A percentile compares a stretch with the other conserved stretches of the same genome.
Evolutionary conservation across 768 basidiomycete genomes (phyloP).

Genomic region (Boletus reticulatus): DNA sequence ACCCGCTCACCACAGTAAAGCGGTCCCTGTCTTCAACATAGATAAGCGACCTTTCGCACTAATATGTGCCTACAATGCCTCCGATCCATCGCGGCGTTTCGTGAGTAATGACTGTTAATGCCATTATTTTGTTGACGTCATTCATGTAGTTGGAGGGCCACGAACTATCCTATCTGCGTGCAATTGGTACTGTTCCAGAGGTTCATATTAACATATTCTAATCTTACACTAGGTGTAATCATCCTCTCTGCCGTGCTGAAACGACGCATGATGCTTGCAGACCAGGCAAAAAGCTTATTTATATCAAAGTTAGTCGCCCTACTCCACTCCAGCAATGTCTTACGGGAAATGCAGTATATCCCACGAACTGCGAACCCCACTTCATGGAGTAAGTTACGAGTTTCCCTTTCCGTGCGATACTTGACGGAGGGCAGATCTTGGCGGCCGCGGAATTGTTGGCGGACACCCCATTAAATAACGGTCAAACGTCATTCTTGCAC

Average conservation of each 20-base stretch:
- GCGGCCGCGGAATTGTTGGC: slow-evolving; percentile 90
- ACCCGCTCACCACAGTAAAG: slow-evolving; percentile 36
- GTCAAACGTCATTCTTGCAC: slow-evolving; percentile 83
- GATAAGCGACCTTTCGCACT: slow-evolving; percentile 91
- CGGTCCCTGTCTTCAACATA: slow-evolving; percentile 90
- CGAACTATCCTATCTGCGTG: slow-evolving; percentile 87
- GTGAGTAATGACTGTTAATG: slow-evolving; percentile 39
- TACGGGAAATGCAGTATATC: slow-evolving; percentile 60
- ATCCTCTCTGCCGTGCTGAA: slow-evolving; percentile 92
- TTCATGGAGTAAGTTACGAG: slow-evolving; percentile 69
- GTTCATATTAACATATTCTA: neutral
- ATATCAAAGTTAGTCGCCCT: slow-evolving; percentile 72
- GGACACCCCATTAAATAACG: slow-evolving; percentile 78
- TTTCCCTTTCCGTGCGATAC: neutral
- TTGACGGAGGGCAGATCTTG: slow-evolving; percentile 54
- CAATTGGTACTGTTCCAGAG: slow-evolving; percentile 57
- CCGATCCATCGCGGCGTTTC: slow-evolving; percentile 76
- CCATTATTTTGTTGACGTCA: slow-evolving; percentile 5
- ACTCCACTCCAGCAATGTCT: slow-evolving; percentile 2
- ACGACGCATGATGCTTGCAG: slow-evolving; percentile 88
- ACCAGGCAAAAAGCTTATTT: slow-evolving; percentile 90
- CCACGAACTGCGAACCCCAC: slow-evolving; percentile 85
- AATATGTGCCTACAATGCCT: slow-evolving; percentile 87
- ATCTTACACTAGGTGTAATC: slow-evolving; percentile 61
- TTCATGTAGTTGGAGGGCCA: slow-evolving; percentile 74